Conservation (phyloP, 2,329 filamentous ascomycete species). For the Penicillium sp. region DNA sequence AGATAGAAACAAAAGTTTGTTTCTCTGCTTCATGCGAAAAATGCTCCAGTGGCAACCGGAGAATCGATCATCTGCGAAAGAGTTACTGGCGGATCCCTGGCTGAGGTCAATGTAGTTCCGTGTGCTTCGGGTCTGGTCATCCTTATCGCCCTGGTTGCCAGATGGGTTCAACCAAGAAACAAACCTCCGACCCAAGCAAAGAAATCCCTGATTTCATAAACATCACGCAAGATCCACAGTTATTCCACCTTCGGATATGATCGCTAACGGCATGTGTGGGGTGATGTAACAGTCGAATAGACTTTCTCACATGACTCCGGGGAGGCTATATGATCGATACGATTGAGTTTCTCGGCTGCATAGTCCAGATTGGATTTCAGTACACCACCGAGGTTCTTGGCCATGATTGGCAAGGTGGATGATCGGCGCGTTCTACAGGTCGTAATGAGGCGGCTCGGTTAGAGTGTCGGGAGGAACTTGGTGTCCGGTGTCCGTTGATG, state of each 20-base stretch:
- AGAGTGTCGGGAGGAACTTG: not conserved
- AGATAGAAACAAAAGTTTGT: conserved; percentile 8
- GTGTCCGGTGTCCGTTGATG: not conserved
- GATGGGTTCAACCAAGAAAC: too few relatives aligned
- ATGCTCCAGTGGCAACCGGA: conserved; percentile 22
- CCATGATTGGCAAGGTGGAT: not conserved
- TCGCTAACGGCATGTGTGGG: not conserved
- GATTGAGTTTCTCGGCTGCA: conserved; percentile 1
- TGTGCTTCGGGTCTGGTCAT: too few relatives aligned
- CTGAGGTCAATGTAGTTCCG: conserved; percentile 7
- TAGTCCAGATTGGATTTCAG: not conserved
- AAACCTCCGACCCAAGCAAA: too few relatives aligned
- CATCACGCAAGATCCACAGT: not conserved
- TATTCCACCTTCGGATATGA: not conserved
- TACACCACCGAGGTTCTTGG: not conserved
- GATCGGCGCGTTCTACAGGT: not conserved
- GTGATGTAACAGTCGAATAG: not conserved
- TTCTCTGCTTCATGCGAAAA: conserved; percentile 22
- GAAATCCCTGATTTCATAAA: not conserved
- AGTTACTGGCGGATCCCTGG: conserved; percentile 21
- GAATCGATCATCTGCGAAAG: conserved; percentile 16
- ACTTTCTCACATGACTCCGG: not conserved
- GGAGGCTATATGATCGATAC: not conserved
- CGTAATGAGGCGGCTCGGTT: not conserved
- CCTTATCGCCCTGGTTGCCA: too few relatives aligned